These are phyloP conservation scores for Rehmannia glutinosa DNA, from an alignment of 257 asterid genomes.

Conservation along the genomic window DNA sequence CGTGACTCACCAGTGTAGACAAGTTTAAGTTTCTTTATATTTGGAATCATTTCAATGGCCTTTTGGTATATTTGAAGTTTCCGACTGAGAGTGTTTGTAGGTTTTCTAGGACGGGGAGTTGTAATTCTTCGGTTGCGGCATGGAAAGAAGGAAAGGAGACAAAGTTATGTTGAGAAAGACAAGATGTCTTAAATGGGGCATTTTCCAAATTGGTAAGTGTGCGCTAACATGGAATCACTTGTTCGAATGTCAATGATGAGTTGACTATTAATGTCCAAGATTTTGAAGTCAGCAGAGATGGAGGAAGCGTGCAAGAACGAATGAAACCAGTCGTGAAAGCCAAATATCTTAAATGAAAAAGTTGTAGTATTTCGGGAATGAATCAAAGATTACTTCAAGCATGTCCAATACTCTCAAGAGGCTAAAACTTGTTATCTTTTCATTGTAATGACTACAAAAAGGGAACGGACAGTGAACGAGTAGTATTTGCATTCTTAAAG, in stretches of 20 bases:
- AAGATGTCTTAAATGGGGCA: slow-evolving; percentile 17
- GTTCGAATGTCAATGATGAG: background rate
- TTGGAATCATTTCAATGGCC: slow-evolving; percentile 12
- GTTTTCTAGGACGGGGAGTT: background rate
- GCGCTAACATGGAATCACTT: background rate
- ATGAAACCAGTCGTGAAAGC: slow-evolving; percentile 14
- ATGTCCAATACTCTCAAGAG: slow-evolving; percentile 5
- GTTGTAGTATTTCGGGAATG: slow-evolving; percentile 13
- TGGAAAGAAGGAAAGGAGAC: background rate
- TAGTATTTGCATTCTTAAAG: slow-evolving; percentile 4
- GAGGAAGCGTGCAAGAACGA: slow-evolving; percentile 14
- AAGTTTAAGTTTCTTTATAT: too few species aligned
- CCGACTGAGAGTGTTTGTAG: slow-evolving; percentile 16
- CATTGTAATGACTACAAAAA: slow-evolving; percentile 12
- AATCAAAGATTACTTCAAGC: slow-evolving; percentile 14
- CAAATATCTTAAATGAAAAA: background rate
- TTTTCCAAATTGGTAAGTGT: slow-evolving; percentile 12
- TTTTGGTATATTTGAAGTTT: slow-evolving; percentile 13
- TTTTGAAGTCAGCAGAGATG: slow-evolving; percentile 4
- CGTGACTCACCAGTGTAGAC: background rate
- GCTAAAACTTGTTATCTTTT: background rate
- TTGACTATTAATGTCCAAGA: slow-evolving; percentile 11
- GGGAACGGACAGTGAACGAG: background rate
- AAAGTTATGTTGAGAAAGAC: slow-evolving; percentile 14
- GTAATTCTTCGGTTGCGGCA: too few species aligned